These are phyloP conservation scores for Inga leiocalycina DNA, from an alignment of 306 rosid species.

Conservation along the genomic window DNA sequence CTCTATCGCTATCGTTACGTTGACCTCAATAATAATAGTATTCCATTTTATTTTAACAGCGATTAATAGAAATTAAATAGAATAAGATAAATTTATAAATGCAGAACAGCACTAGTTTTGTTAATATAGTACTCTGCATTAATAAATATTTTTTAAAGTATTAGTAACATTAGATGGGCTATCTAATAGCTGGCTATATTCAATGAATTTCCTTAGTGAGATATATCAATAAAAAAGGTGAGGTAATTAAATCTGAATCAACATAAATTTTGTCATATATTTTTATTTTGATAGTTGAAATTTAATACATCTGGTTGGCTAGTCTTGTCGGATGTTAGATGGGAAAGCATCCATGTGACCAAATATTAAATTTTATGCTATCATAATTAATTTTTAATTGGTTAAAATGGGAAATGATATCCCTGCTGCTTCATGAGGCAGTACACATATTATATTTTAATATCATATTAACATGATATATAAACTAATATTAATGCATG, in stretches of 20 bases:
- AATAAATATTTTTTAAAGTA: not conserved
- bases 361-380: not conserved
- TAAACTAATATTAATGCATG: not conserved
- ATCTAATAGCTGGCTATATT: not conserved
- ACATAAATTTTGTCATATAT: slow-evolving; percentile 7
- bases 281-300: slow-evolving; percentile 32
- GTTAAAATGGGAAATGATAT: not conserved
- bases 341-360: slow-evolving; percentile 28
- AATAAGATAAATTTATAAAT: not conserved
- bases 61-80: not conserved
- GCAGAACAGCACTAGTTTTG: not conserved
- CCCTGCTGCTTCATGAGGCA: not conserved
- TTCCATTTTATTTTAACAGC: too few relatives aligned
- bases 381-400: not conserved
- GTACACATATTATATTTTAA: not conserved
- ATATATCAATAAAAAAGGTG: not conserved
- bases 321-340: slow-evolving; percentile 40
- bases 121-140: not conserved
- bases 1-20: not conserved
- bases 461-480: not conserved
- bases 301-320: slow-evolving; percentile 40
- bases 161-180: not conserved
- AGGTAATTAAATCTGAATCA: not conserved
- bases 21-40: too few relatives aligned
- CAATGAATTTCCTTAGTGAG: not conserved